Conservation (phyloP, 164 flowering plant genomes). For the Chimonanthus praecox region DNA sequence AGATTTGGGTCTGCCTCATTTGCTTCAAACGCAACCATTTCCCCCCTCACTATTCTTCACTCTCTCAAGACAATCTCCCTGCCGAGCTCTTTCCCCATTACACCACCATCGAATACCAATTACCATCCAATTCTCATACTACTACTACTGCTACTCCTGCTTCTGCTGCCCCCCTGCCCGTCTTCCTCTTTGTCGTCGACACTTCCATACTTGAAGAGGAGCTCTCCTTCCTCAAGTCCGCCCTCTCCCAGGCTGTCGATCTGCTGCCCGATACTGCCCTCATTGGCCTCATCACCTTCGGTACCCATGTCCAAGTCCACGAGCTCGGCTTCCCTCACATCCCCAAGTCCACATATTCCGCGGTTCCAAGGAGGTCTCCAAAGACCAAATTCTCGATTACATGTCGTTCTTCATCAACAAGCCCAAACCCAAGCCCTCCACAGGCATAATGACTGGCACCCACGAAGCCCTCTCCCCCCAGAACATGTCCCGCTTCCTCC, state of each 20-base stretch:
- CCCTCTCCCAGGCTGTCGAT: constrained; percentile 66
- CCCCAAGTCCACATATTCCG: constrained; percentile 75
- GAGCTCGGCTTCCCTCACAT: constrained; percentile 73
- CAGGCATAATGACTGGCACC: constrained; percentile 78
- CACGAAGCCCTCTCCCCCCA: constrained; percentile 75
- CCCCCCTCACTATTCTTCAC: constrained; percentile 62
- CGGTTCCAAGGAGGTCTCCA: constrained; percentile 74
- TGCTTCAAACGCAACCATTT: constrained; percentile 84
- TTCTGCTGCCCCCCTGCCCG: constrained; percentile 29
- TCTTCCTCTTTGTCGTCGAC: constrained; percentile 75
- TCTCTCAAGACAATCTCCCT: constrained; percentile 70
- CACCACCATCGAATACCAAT: constrained; percentile 55
- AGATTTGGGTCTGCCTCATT: constrained; percentile 95
- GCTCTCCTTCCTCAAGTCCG: constrained; percentile 58
- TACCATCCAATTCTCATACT: constrained; percentile 7
- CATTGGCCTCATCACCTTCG: constrained; percentile 85
- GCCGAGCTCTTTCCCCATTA: constrained; percentile 84
- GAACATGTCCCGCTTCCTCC: constrained; percentile 64
- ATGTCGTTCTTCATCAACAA: constrained; percentile 72
- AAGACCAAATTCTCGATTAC: constrained; percentile 78
- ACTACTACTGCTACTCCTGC: not conserved
- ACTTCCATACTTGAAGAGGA: constrained; percentile 88
- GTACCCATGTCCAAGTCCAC: constrained; percentile 75
- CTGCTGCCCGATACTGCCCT: constrained; percentile 71
- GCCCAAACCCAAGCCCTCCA: constrained; percentile 41